Conservation (phyloP, 768 basidiomycete species). For the Calocera viscosa region DNA sequence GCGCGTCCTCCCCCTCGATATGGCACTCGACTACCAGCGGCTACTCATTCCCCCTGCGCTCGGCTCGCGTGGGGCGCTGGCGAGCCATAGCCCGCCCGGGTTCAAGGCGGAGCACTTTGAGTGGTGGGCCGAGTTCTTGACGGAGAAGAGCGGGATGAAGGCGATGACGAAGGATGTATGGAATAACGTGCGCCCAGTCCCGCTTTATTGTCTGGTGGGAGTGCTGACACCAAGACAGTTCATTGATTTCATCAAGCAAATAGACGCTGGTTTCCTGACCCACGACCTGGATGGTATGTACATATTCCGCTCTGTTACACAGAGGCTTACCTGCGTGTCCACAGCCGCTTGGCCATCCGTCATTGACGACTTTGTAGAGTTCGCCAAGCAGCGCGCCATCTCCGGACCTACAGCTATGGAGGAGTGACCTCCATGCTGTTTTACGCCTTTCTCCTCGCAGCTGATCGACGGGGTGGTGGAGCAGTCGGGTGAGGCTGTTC, state of each 20-base stretch:
- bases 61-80: conserved; percentile 20
- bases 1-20: conserved; percentile 35
- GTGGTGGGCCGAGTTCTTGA: conserved; percentile 72
- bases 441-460: too few relatives aligned
- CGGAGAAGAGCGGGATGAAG: conserved; percentile 44
- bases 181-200: conserved; percentile 51
- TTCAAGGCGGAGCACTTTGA: conserved; percentile 52
- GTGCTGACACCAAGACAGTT: conserved; percentile 38
- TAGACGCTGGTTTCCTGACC: conserved; percentile 56
- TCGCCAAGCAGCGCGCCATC: conserved; percentile 33
- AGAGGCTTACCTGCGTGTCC: conserved; percentile 1
- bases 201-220: not conserved
- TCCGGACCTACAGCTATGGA: not conserved
- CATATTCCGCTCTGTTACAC: not conserved
- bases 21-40: conserved; percentile 59
- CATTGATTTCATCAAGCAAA: conserved; percentile 61
- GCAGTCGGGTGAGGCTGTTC: not conserved
- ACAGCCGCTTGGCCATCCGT: conserved; percentile 77
- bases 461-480: too few relatives aligned
- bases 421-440: not conserved
- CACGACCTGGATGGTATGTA: conserved; percentile 63
- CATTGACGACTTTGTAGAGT: conserved; percentile 73
- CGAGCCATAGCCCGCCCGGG: conserved; percentile 30
- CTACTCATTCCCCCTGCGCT: conserved; percentile 66
- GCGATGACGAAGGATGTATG: conserved; percentile 84